Percentiles rank a stretch among this genome's conserved stretches.
phyloP scores from a whole-genome alignment of 768 basidiomycete species.

The Hydnum rufescens region DNA sequence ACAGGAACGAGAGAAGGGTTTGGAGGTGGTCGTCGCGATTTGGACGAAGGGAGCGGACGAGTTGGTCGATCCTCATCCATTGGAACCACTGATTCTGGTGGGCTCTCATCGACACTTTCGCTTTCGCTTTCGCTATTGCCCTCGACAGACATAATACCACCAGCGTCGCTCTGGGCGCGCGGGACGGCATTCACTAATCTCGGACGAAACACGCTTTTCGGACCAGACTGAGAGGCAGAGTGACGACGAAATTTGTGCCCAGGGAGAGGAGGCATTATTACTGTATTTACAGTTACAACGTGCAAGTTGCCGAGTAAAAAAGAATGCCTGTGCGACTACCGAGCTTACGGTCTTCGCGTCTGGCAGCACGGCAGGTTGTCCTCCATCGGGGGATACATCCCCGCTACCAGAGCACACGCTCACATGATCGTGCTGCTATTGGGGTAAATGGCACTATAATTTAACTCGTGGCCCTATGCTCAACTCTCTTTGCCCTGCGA shows the following conservation, averaged over 20 bases:
- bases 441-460: too few relatives aligned
- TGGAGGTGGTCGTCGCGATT: constrained; percentile 26
- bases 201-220: background rate
- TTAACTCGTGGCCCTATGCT: background rate
- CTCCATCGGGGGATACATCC: too few relatives aligned
- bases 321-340: too few relatives aligned
- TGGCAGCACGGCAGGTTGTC: too few relatives aligned
- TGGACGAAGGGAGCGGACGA: constrained; percentile 2
- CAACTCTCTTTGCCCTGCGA: background rate
- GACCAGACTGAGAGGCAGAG: background rate
- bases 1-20: constrained; percentile 72
- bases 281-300: too few relatives aligned
- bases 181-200: background rate
- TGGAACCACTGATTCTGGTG: too few relatives aligned
- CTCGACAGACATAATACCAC: background rate
- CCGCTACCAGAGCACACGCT: too few relatives aligned
- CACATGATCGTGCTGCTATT: too few relatives aligned
- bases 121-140: background rate
- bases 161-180: background rate
- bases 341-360: too few relatives aligned
- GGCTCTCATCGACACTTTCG: background rate
- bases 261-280: too few relatives aligned
- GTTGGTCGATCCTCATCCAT: background rate
- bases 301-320: too few relatives aligned
- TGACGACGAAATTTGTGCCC: background rate